Base-by-base conservation (phyloP, 495 filamentous ascomycete genomes). In the Bacidia gigantensis region DNA sequence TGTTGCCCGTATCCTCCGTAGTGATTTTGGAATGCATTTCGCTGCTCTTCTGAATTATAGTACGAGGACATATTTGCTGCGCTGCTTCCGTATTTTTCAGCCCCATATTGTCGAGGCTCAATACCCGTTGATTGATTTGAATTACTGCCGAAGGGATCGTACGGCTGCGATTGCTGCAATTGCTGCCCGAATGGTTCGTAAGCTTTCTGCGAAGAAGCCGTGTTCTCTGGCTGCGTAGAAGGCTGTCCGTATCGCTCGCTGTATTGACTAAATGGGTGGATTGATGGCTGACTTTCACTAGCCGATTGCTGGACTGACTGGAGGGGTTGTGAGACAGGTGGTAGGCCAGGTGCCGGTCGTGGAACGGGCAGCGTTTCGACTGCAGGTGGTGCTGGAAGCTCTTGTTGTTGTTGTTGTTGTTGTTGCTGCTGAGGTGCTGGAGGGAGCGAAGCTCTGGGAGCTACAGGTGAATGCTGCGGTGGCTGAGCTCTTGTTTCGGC, bases 401-500 rank as follows among this genome's bases (percentile, higher is more conserved):
- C 76, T 70, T 45, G 80, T 61, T 52, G 79, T 58, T 59, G 68
- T 58, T 62, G 35, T 12, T 10, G 61, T 14, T n/a, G n/a, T 47
- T 10, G 61, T 35, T 64, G 58, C 44, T 69, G 65, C 20, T 64
- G 64, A 24, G 69, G 70, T 11, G 79, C 78, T 25, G 92, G 93
- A 57, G 93, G 89, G 23, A 96, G 72, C n/a, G 92, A 82, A 53
- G 93, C 84, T 61, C 89, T 77, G 50, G 92, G 93, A n/a, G 89
- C 80, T 53, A 89, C 80, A 11, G 93, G 92, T 2, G 93, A 96
- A 61, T 93, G 87, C 58, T 92, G 86, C 38, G 90, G 90, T 52
- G 92, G 92, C 62, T 96, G 90, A 60, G 88, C 81, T 57, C 92
- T 81, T 54, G 92, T 96, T 69, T 96, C 93, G 32, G 89, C 79